Percentiles rank a stretch among this genome's conserved stretches.
phyloP scores from a whole-genome alignment of 306 rosid genomes.

The Quercus wislizeni region DNA sequence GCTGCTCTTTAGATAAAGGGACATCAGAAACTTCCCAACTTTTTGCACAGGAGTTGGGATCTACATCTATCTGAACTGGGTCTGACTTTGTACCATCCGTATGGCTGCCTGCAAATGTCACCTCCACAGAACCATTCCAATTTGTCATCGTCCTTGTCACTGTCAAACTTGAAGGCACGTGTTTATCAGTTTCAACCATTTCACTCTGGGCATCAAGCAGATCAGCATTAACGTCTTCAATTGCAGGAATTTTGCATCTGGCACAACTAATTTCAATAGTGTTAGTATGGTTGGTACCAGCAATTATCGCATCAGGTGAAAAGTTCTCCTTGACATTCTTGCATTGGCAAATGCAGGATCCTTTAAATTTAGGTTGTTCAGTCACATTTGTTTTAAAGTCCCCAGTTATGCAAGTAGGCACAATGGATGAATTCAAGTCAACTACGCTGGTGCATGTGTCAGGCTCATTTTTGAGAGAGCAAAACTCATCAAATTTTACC shows the following conservation, averaged over 20 bases:
- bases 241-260: background rate
- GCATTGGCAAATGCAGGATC: background rate
- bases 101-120: background rate
- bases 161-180: background rate
- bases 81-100: background rate
- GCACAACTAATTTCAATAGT: background rate
- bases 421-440: conserved; percentile 20
- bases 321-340: background rate
- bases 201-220: background rate
- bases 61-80: background rate
- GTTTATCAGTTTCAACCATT: background rate
- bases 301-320: background rate
- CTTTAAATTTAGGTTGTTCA: conserved; percentile 9
- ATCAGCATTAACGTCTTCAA: background rate
- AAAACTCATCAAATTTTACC: conserved; percentile 5
- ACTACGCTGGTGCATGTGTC: background rate
- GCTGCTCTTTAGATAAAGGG: background rate
- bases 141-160: background rate
- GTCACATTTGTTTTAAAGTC: conserved; percentile 6
- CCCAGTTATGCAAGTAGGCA: conserved; percentile 3
- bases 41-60: background rate
- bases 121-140: background rate
- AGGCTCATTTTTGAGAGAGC: conserved; percentile 14
- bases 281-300: background rate
- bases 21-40: background rate